A percentile compares a stretch with the other conserved stretches of the same genome.
phyloP scores from a whole-genome alignment of 306 rosid genomes.

The Alnus rubra region DNA sequence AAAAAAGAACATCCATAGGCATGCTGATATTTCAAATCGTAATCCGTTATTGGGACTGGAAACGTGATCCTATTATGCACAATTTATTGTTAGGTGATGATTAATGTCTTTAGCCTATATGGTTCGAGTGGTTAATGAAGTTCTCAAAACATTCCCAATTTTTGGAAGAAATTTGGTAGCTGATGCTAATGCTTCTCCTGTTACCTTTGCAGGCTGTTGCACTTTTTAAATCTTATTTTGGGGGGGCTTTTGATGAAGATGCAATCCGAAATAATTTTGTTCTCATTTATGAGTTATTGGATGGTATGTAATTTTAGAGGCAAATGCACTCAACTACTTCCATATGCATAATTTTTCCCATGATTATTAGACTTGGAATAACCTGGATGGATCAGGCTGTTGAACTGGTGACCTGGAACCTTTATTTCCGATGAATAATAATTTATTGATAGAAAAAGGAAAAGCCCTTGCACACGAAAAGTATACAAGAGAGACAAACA shows the following conservation, averaged over 20 bases:
- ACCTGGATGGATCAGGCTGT: neutral
- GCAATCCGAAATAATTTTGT: conserved; percentile 98
- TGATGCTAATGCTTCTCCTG: conserved; percentile 22
- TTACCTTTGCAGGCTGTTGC: conserved; percentile 76
- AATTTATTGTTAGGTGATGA: neutral
- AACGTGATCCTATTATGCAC: neutral
- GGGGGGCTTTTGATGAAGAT: conserved; percentile 98
- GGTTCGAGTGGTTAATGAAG: neutral
- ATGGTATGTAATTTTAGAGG: conserved; percentile 54
- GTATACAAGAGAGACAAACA: too few relatives aligned
- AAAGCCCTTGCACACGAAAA: too few relatives aligned
- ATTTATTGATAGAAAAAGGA: too few relatives aligned
- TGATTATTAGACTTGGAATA: conserved; percentile 9
- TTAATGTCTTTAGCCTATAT: neutral
- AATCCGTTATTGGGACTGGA: neutral
- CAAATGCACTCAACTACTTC: conserved; percentile 7
- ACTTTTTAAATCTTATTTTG: conserved; percentile 94
- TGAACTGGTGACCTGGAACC: neutral
- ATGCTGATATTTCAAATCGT: neutral
- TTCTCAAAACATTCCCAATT: neutral
- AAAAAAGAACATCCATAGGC: neutral
- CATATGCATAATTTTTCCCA: conserved; percentile 8
- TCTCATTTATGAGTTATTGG: conserved; percentile 93
- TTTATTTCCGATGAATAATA: too few relatives aligned
- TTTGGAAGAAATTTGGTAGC: conserved; percentile 2